phyloP scores from a whole-genome alignment of 352 stramenopile genomes.

The Globisporangium echinulatum region DNA sequence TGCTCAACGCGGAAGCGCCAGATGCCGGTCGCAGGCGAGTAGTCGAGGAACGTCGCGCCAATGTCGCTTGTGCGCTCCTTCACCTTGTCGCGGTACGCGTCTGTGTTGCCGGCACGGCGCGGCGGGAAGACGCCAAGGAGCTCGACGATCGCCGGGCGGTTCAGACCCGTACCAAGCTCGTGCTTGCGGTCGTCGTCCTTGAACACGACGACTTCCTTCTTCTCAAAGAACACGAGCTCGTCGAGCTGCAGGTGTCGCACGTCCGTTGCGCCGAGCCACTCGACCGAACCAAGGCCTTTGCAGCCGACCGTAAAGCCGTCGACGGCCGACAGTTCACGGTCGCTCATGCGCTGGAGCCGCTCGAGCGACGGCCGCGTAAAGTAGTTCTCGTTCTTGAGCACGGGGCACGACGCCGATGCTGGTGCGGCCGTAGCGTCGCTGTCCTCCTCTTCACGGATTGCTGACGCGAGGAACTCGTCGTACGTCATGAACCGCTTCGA shows the following conservation, averaged over 20 bases:
- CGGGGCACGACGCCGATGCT: slow-evolving; percentile 40
- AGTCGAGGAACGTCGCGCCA: not conserved
- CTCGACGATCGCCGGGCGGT: slow-evolving; percentile 76
- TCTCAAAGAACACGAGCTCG: slow-evolving; percentile 73
- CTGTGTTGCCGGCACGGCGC: slow-evolving; percentile 41
- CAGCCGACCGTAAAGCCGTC: slow-evolving; percentile 76
- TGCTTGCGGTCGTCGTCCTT: slow-evolving; percentile 81
- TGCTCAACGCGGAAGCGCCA: slow-evolving; percentile 85
- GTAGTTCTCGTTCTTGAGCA: slow-evolving; percentile 71
- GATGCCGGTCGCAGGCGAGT: slow-evolving; percentile 27
- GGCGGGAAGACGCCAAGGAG: slow-evolving; percentile 72
- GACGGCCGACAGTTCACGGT: slow-evolving; percentile 59
- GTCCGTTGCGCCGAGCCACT: slow-evolving; percentile 79
- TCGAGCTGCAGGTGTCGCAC: slow-evolving; percentile 76
- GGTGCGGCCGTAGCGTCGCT: slow-evolving; percentile 15
- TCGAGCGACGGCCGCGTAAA: slow-evolving; percentile 74
- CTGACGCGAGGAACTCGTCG: slow-evolving; percentile 68
- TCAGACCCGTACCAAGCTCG: slow-evolving; percentile 59
- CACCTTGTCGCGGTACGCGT: slow-evolving; percentile 72
- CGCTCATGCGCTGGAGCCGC: slow-evolving; percentile 60
- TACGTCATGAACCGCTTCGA: slow-evolving; percentile 76
- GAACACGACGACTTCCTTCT: slow-evolving; percentile 84
- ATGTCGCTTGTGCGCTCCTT: slow-evolving; percentile 44
- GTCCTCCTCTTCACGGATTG: slow-evolving; percentile 42
- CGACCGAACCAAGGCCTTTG: slow-evolving; percentile 67